Evolutionary conservation across 192 early-diverging fungal species (phyloP).

Genomic region (Backusella mclennaniae): DNA sequence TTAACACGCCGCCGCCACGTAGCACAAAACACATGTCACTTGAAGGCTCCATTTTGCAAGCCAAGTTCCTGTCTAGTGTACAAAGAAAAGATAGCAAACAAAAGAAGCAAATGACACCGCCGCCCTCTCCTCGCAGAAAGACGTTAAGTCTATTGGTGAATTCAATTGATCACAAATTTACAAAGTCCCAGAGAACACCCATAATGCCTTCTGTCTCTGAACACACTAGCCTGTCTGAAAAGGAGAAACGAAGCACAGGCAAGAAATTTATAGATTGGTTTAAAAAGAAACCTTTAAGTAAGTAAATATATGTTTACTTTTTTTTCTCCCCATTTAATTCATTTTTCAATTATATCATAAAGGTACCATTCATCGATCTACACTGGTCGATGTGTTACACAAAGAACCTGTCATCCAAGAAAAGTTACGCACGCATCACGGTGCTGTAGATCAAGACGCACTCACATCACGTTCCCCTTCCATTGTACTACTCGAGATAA

Average conservation of each 20-base stretch:
- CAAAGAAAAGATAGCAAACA: conserved; percentile 13
- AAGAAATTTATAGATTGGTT: conserved; percentile 78
- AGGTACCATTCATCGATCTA: conserved; percentile 1
- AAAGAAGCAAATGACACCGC: background rate
- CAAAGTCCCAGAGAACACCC: background rate
- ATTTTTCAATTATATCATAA: background rate
- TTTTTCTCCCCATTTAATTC: background rate
- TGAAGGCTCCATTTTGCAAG: conserved; percentile 30
- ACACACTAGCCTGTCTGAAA: conserved; percentile 5
- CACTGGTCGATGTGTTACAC: background rate
- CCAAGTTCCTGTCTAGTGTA: conserved; percentile 35
- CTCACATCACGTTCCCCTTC: conserved; percentile 65
- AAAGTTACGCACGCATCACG: conserved; percentile 68
- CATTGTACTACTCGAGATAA: conserved; percentile 66
- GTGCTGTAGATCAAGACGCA: conserved; percentile 69
- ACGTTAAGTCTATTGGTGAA: conserved; percentile 35
- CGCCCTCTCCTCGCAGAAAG: conserved; percentile 21
- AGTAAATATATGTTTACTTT: background rate
- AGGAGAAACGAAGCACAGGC: conserved; percentile 45
- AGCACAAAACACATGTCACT: conserved; percentile 13
- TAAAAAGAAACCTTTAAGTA: conserved; percentile 57
- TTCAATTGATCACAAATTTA: conserved; percentile 23
- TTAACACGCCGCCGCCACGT: background rate
- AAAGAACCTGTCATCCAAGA: conserved; percentile 1
- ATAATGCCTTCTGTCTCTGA: conserved; percentile 31